Evolutionary conservation across 2,329 filamentous ascomycete genomes (phyloP).

Genomic region (Sphaerulina populicola): DNA sequence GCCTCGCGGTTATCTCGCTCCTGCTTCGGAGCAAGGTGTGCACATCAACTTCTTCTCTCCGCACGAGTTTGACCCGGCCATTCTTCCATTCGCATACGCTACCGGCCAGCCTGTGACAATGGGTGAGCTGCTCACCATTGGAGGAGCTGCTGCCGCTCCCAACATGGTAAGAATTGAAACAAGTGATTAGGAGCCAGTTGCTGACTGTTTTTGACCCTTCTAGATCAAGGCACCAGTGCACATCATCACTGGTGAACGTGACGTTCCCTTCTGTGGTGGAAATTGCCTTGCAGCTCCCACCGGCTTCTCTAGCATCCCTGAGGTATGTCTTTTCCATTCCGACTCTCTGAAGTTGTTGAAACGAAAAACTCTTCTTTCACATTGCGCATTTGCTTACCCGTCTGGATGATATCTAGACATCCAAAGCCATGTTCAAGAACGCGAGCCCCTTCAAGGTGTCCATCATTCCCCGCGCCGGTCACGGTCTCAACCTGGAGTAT

Average conservation of each 20-base stretch:
- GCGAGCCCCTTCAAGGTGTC: slow-evolving; percentile 44
- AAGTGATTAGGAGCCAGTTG: too few species aligned
- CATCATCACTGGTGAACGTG: slow-evolving; percentile 52
- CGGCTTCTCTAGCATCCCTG: slow-evolving; percentile 40
- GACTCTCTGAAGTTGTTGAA: too few species aligned
- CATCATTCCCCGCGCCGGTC: slow-evolving; percentile 45
- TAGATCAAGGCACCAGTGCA: slow-evolving; percentile 49
- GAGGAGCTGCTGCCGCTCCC: slow-evolving; percentile 31
- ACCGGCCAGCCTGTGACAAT: slow-evolving; percentile 50
- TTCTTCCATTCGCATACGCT: slow-evolving; percentile 42
- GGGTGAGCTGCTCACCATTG: slow-evolving; percentile 52
- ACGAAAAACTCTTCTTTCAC: background rate
- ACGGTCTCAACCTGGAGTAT: slow-evolving; percentile 33
- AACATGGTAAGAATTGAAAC: slow-evolving; percentile 24
- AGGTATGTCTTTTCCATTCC: slow-evolving; percentile 7
- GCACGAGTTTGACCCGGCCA: slow-evolving; percentile 47
- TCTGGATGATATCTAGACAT: slow-evolving; percentile 19
- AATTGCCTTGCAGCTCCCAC: slow-evolving; percentile 45
- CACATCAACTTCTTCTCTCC: slow-evolving; percentile 46
- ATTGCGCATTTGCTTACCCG: background rate
- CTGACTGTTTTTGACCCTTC: too few species aligned
- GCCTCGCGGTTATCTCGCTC: slow-evolving; percentile 48
- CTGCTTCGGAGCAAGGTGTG: slow-evolving; percentile 41
- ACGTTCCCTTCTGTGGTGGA: slow-evolving; percentile 50
- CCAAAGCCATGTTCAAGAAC: slow-evolving; percentile 36